These are phyloP conservation scores for Erysimum cheiranthoides DNA, from an alignment of 345 rosid genomes.

Conservation along the genomic window DNA sequence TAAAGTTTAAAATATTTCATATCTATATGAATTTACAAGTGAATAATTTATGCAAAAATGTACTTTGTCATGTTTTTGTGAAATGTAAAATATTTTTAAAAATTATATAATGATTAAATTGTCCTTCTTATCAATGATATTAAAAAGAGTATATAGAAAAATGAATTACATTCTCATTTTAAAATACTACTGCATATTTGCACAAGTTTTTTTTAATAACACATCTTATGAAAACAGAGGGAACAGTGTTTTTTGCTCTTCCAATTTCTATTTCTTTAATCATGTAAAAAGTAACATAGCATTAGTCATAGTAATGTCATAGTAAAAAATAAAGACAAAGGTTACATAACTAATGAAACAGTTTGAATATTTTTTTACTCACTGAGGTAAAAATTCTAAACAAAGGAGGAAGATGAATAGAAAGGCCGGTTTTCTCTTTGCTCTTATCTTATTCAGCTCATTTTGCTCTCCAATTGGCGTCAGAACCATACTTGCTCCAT, in stretches of 20 bases:
- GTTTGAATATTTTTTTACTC: background rate
- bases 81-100: too few relatives aligned
- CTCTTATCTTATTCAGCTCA: slow-evolving; percentile 26
- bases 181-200: background rate
- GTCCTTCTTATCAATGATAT: background rate
- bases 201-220: background rate
- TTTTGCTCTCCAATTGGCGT: slow-evolving; percentile 27
- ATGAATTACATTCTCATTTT: background rate
- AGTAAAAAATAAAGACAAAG: background rate
- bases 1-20: background rate
- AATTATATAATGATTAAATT: too few relatives aligned
- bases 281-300: slow-evolving; percentile 21
- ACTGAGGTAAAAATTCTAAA: slow-evolving; percentile 12
- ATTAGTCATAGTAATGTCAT: slow-evolving; percentile 3
- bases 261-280: slow-evolving; percentile 26
- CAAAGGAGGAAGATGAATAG: slow-evolving; percentile 38
- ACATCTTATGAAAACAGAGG: background rate
- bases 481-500: slow-evolving; percentile 32
- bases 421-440: slow-evolving; percentile 35
- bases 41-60: background rate
- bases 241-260: background rate
- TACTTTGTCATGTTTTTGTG: background rate
- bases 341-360: slow-evolving; percentile 30
- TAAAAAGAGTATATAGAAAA: background rate
- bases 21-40: too few relatives aligned